Percentiles rank a stretch among this genome's conserved stretches.
phyloP scores from a whole-genome alignment of 257 asterid genomes.

The Marsdenia floribunda region DNA sequence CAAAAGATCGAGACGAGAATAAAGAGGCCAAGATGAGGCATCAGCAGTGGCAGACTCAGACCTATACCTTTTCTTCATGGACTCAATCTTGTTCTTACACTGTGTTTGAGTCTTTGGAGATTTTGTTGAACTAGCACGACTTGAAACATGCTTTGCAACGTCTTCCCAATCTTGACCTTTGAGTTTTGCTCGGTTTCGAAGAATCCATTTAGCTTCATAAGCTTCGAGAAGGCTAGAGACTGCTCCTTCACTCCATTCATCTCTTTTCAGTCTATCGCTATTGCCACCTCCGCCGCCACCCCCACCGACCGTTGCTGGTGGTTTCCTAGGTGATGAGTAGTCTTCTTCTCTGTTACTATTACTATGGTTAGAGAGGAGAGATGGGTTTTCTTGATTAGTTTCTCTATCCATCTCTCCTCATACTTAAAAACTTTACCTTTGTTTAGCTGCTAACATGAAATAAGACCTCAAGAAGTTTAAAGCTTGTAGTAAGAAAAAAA shows the following conservation, averaged over 20 bases:
- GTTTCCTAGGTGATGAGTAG: constrained; percentile 42
- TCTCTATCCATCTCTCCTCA: constrained; percentile 55
- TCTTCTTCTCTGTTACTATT: constrained; percentile 17
- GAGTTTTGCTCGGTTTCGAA: constrained; percentile 77
- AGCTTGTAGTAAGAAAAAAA: neutral
- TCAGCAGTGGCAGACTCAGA: constrained; percentile 68
- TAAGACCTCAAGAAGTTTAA: constrained; percentile 22
- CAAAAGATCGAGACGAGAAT: constrained; percentile 63
- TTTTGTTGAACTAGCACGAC: constrained; percentile 32
- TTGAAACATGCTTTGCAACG: constrained; percentile 65
- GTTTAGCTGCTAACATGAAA: constrained; percentile 44
- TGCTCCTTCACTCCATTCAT: constrained; percentile 94
- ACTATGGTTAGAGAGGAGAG: constrained; percentile 39
- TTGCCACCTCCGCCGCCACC: constrained; percentile 7
- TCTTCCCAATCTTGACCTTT: constrained; percentile 96
- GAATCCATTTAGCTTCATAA: constrained; percentile 71
- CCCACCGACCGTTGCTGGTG: constrained; percentile 1
- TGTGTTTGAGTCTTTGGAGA: constrained; percentile 75
- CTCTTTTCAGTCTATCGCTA: constrained; percentile 61
- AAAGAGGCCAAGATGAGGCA: constrained; percentile 74
- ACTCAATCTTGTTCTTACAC: constrained; percentile 89
- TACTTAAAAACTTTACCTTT: constrained; percentile 3
- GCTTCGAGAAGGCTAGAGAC: constrained; percentile 70
- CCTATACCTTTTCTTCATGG: constrained; percentile 89
- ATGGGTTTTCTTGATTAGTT: constrained; percentile 29